Percentiles rank a stretch among this genome's conserved stretches.
These are phyloP conservation scores for Raphanus raphanistrum DNA, from an alignment of 345 rosid species.

Conservation along the genomic window DNA sequence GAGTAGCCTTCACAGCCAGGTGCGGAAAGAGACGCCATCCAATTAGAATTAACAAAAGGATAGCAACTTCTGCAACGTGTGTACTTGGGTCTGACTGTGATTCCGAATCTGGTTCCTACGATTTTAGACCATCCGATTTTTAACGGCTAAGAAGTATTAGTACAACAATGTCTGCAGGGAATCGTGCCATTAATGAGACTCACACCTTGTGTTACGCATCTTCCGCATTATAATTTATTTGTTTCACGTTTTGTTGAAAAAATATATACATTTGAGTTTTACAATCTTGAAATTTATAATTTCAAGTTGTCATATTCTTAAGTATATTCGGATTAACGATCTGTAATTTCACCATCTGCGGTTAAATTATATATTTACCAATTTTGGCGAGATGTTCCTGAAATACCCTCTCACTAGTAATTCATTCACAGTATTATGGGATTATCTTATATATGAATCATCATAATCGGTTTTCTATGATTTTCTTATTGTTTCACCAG, in stretches of 20 bases:
- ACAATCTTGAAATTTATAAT: background rate
- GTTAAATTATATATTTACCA: background rate
- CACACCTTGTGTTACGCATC: slow-evolving; percentile 28
- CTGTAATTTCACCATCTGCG: background rate
- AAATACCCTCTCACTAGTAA: background rate
- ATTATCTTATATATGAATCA: background rate
- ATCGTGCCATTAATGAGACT: background rate
- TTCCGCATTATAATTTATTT: background rate
- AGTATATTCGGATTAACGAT: slow-evolving; percentile 16
- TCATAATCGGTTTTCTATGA: background rate
- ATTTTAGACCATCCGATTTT: slow-evolving; percentile 28
- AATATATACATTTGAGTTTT: background rate
- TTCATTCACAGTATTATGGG: background rate
- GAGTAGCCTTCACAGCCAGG: slow-evolving; percentile 22
- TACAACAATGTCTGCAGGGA: slow-evolving; percentile 13
- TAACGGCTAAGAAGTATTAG: slow-evolving; percentile 19
- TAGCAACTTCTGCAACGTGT: slow-evolving; percentile 21
- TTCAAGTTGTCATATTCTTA: background rate
- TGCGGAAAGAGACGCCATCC: slow-evolving; percentile 28
- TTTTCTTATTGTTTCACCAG: background rate
- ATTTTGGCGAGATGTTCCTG: background rate
- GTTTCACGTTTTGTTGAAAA: slow-evolving; percentile 20
- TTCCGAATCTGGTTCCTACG: slow-evolving; percentile 34
- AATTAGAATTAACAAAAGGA: background rate
- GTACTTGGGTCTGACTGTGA: background rate